Percentiles rank a stretch among this genome's conserved stretches.
phyloP scores from a whole-genome alignment of 2,329 filamentous ascomycete genomes.

The Pyrenochaeta sp. region DNA sequence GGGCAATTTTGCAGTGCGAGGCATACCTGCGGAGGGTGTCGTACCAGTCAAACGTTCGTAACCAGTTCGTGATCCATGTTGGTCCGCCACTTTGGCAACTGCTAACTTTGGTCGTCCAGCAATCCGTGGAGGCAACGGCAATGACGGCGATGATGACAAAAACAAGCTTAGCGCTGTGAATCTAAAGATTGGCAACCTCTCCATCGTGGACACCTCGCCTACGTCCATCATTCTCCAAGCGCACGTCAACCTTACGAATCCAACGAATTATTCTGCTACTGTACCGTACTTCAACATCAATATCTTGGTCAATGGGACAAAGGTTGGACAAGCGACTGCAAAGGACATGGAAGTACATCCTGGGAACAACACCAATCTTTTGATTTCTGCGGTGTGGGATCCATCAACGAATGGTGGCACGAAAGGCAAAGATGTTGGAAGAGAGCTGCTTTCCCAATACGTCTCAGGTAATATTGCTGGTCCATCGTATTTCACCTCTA shows the following conservation, averaged over 20 bases:
- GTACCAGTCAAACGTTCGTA: conserved; percentile 95
- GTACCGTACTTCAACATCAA: conserved; percentile 84
- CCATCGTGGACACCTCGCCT: conserved; percentile 75
- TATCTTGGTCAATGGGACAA: conserved; percentile 74
- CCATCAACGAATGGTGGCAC: conserved; percentile 70
- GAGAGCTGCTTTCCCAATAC: conserved; percentile 82
- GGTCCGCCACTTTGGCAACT: conserved; percentile 18
- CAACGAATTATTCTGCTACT: conserved; percentile 81
- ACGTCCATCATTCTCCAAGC: conserved; percentile 76
- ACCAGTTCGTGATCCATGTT: conserved; percentile 56
- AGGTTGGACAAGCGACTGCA: conserved; percentile 78
- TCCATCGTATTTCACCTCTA: conserved; percentile 7
- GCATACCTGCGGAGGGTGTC: conserved; percentile 82
- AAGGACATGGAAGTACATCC: conserved; percentile 69
- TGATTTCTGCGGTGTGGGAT: conserved; percentile 77
- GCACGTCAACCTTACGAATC: conserved; percentile 85
- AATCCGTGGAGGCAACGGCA: conserved; percentile 55
- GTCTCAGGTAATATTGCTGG: conserved; percentile 70
- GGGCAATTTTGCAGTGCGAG: conserved; percentile 80
- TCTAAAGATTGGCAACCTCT: conserved; percentile 75
- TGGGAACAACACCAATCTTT: conserved; percentile 76
- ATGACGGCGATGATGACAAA: conserved; percentile 25
- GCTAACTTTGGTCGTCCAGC: conserved; percentile 48
- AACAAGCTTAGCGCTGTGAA: conserved; percentile 62
- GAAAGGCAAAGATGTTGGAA: conserved; percentile 69